These are phyloP conservation scores for Camelina hispida DNA, from an alignment of 345 rosid species.

Conservation along the genomic window DNA sequence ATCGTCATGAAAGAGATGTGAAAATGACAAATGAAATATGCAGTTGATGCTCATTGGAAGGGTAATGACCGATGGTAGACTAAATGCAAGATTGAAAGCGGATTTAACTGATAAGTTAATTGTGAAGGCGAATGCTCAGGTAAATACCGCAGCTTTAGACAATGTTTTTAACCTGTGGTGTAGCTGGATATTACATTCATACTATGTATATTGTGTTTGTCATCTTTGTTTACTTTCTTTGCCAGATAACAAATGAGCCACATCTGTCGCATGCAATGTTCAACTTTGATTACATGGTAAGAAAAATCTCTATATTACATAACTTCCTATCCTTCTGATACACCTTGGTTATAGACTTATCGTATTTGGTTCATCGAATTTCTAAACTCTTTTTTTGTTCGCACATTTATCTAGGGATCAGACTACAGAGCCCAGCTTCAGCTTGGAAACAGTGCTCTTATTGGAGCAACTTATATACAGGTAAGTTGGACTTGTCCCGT, in stretches of 20 bases:
- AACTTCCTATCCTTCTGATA: not conserved
- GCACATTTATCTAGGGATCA: conserved; percentile 56
- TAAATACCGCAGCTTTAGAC: conserved; percentile 15
- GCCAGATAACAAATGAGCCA: conserved; percentile 79
- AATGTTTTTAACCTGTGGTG: not conserved
- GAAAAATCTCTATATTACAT: not conserved
- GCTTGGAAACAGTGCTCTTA: conserved; percentile 75
- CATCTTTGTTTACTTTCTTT: conserved; percentile 37
- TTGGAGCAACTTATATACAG: conserved; percentile 97
- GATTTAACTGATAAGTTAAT: conserved; percentile 80
- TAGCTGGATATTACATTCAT: not conserved
- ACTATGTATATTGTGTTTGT: conserved; percentile 2
- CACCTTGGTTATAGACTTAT: not conserved
- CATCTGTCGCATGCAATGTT: conserved; percentile 87
- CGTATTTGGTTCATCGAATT: conserved; percentile 12
- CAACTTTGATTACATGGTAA: conserved; percentile 94
- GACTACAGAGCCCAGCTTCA: conserved; percentile 91
- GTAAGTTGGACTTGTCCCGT: conserved; percentile 46
- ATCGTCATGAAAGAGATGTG: conserved; percentile 12
- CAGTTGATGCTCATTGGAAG: conserved; percentile 96
- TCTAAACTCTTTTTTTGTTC: not conserved
- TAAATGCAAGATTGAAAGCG: conserved; percentile 84
- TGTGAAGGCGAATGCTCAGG: conserved; percentile 92
- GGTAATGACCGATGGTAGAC: conserved; percentile 87
- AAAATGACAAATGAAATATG: conserved; percentile 17